Evolutionary conservation across 495 filamentous ascomycete genomes (phyloP), one percentile per base, ranked within the genome.

Genomic region (Neohortaea acidophila): DNA sequence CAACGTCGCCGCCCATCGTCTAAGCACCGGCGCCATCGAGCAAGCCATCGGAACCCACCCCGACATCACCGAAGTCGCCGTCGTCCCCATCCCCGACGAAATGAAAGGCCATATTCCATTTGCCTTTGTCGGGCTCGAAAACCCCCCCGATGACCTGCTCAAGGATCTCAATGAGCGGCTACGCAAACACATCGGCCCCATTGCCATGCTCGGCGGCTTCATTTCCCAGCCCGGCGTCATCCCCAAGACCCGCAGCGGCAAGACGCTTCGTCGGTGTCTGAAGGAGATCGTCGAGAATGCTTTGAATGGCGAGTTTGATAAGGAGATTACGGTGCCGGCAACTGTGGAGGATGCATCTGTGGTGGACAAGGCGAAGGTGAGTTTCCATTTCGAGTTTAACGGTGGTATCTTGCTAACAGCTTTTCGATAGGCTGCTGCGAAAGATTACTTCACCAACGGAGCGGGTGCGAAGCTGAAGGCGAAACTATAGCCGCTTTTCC

Each of bases 31-130:
- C 21, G 64, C 77, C 17, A 87, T 94, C 53, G 86, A 94, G 61
- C 82, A 93, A 61, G 84, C 79, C 23, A 80, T 94, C 45, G 73
- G 84, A 3, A 75, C 74, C 2, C 84, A 92, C 54, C 79, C 79
- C 0, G 57, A 55, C 3, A 69, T 94, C 21, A 77, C 72, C 12
- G 86, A 94, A 63, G 79, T 76, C 21, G 82, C 79, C 48, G 81
- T 93, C 0, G 73, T 94, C 12, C 77, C 79, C 17, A 77, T 92
- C 37, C 87, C 87, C 0, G 85, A 94, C 48, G 47, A 68, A 0
- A 61, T 93, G 5, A 94, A 94, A 56, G 86, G 86, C 30, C 81
- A 87, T 49, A 68, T 93, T 4, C 86, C 86, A 1, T 92, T 94
- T 49, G 86, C 84, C 9, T 89, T 94, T 50, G 64, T 92, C 38